phyloP scores from a whole-genome alignment of 2,329 filamentous ascomycete species.

The Aspergillus hortae region DNA sequence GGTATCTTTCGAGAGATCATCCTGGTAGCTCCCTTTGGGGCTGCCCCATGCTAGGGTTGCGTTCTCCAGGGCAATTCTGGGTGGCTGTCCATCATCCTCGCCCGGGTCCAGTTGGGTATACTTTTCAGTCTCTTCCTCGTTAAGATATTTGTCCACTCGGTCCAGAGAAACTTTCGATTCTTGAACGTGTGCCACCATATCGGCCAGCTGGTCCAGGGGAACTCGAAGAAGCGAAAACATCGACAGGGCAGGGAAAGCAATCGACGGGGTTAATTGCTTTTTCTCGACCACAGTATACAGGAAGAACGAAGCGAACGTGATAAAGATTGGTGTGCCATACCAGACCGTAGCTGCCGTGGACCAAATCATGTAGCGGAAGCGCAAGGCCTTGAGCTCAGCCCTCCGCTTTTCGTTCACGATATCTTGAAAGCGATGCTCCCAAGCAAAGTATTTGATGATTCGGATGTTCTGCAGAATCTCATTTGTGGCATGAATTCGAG shows the following conservation, averaged over 20 bases:
- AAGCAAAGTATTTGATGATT: conserved; percentile 99
- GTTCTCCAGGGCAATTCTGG: conserved; percentile 77
- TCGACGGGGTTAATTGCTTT: conserved; percentile 83
- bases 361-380: conserved; percentile 86
- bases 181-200: conserved; percentile 98
- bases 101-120: conserved; percentile 76
- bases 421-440: conserved; percentile 86
- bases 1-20: conserved; percentile 58
- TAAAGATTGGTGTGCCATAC: conserved; percentile 92
- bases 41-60: conserved; percentile 88
- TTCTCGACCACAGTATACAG: conserved; percentile 87
- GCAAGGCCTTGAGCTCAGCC: conserved; percentile 72
- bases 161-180: conserved; percentile 96
- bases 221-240: conserved; percentile 92
- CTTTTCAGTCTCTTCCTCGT: conserved; percentile 93
- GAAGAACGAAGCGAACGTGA: conserved; percentile 94
- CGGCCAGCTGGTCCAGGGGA: conserved; percentile 89
- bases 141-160: conserved; percentile 90
- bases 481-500: conserved; percentile 93
- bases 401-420: conserved; percentile 86
- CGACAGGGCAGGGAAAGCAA: conserved; percentile 94
- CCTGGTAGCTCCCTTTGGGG: conserved; percentile 49
- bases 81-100: conserved; percentile 66
- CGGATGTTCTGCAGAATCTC: conserved; percentile 96
- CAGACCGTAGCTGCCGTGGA: conserved; percentile 87